Evolutionary conservation across 305 asterid species (phyloP), one percentile per base, ranked within the genome.

Genomic region (Solanum hybrid): DNA sequence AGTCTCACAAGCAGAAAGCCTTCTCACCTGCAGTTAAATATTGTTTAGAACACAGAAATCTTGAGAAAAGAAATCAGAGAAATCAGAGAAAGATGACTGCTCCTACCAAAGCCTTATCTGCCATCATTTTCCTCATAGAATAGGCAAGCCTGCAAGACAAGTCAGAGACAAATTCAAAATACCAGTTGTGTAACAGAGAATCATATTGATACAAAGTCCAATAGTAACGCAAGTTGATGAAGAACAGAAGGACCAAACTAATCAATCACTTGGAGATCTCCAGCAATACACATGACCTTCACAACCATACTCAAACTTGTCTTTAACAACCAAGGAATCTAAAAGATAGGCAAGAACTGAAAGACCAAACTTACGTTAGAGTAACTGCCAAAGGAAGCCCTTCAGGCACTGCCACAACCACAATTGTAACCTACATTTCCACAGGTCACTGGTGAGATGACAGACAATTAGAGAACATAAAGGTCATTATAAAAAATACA

Each of bases 101-200:
- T 91, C 96, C 81, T 94, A 97, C 99, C 99, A 97, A 91, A 79
- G 99, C 99, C 93, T 97, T 97, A 92, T 96, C 99, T 84, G 96
- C 97, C 99, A 97, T 97, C 99, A 97, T 96, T 93, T 97, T 97
- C 90, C 98, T 94, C 99, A 97, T 96, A 56, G 99, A 97, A 90
- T 96, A 96, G 89, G 99, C 99, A 92, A 97, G 98, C 96, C 99
- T 97, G 91, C 91, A 95, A 85, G 42, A 87, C 27, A 89, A 89
- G 78, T 51, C 86, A 90, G 78, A 36, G 78, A 36, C 45, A 6
- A 85, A 7, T 85, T 85, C 75, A 85, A 51, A 64, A 31, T 81
- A 81, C 45, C 88, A 85, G n/a, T 32, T 32, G 88, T 32, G 76
- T 32, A 89, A 91, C 84, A 91, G 38, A 14, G 35, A 87, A 36